Evolutionary conservation across 306 rosid species (phyloP).

Genomic region (Prunus mongolica): DNA sequence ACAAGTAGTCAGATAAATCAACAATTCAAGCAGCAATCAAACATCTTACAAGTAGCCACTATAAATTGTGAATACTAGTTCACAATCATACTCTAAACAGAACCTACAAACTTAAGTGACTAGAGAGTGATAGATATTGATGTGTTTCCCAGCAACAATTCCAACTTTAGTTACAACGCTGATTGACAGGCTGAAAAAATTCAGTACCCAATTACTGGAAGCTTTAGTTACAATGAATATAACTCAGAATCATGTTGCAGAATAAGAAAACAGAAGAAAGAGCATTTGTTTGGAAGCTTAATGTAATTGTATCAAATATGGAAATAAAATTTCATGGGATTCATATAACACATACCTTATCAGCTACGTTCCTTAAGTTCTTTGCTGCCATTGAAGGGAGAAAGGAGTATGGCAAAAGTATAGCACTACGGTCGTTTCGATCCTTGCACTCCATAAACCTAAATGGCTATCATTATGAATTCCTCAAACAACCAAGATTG

Average conservation of each 20-base stretch:
- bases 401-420: conserved; percentile 73
- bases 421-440: conserved; percentile 69
- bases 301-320: not conserved
- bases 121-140: too few species aligned
- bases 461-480: conserved; percentile 21
- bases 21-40: not conserved
- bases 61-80: too few species aligned
- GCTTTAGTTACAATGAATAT: not conserved
- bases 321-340: not conserved
- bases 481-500: conserved; percentile 16
- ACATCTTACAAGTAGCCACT: not conserved
- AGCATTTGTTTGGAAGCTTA: not conserved
- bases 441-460: conserved; percentile 99
- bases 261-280: not conserved
- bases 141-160: not conserved
- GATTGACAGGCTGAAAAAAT: not conserved
- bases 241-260: not conserved
- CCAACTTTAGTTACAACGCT: not conserved
- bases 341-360: conserved; percentile 49
- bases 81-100: too few species aligned
- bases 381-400: conserved; percentile 71
- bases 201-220: not conserved
- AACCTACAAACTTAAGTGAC: too few species aligned
- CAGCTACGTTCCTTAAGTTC: conserved; percentile 68
- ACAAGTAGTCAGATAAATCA: not conserved